These are phyloP conservation scores for Paraurostyla sp. DNA, from an alignment of 73 alveolate genomes.

Conservation along the genomic window DNA sequence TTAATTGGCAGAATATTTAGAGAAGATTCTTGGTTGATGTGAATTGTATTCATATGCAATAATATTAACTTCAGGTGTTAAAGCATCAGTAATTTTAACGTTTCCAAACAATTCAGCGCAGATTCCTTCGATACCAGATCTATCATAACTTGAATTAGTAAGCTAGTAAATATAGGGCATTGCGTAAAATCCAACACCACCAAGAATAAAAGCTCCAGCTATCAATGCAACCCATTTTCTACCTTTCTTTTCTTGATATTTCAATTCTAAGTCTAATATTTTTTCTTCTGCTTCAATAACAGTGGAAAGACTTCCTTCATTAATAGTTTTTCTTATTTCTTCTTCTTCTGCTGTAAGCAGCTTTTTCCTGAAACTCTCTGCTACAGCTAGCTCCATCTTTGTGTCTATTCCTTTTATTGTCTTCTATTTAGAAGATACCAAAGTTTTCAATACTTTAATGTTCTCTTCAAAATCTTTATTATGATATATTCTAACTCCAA, in stretches of 20 bases:
- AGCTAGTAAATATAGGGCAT: not conserved
- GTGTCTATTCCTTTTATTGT: not conserved
- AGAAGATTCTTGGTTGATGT: constrained; percentile 46
- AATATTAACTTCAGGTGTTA: constrained; percentile 20
- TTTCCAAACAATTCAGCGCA: not conserved
- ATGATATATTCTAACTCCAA: not conserved
- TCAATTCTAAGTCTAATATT: not conserved
- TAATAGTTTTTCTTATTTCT: not conserved
- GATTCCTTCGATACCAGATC: constrained; percentile 17
- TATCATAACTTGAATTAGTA: constrained; percentile 8
- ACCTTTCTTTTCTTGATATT: constrained; percentile 53
- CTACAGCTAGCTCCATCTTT: not conserved
- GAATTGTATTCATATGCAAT: constrained; percentile 39
- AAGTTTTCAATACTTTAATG: not conserved
- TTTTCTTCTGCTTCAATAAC: constrained; percentile 46
- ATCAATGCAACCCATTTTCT: constrained; percentile 40
- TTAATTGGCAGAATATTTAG: not conserved
- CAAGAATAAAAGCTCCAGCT: not conserved
- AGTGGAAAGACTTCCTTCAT: not conserved
- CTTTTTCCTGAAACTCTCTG: not conserved
- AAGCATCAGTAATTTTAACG: not conserved
- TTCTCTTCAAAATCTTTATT: constrained; percentile 3
- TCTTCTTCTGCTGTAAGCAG: not conserved
- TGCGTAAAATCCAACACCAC: not conserved
- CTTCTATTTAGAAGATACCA: not conserved